These are phyloP conservation scores for Phlebiopsis flavidoalba DNA, from an alignment of 768 basidiomycete genomes.

Conservation along the genomic window DNA sequence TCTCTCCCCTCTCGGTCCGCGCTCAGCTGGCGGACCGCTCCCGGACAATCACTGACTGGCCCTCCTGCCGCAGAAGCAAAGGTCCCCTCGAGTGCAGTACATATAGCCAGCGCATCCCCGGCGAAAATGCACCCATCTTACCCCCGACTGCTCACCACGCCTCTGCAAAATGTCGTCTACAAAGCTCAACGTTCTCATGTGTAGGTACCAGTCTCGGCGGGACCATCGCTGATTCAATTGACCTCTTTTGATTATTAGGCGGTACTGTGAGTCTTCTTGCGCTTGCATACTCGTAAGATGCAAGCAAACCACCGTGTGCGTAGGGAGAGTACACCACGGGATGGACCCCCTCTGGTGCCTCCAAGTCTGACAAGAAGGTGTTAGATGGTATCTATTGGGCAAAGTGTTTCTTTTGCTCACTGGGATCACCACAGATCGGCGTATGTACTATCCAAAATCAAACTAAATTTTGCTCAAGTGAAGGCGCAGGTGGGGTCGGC, in stretches of 20 bases:
- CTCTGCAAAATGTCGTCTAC: constrained; percentile 34
- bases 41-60: background rate
- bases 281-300: background rate
- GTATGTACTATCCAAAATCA: constrained; percentile 33
- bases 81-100: background rate
- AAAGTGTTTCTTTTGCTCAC: constrained; percentile 4
- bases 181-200: constrained; percentile 76
- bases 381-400: constrained; percentile 13
- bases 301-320: background rate
- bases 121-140: constrained; percentile 4
- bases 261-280: constrained; percentile 33
- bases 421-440: constrained; percentile 49
- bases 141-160: constrained; percentile 9
- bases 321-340: constrained; percentile 93
- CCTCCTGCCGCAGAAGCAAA: constrained; percentile 7
- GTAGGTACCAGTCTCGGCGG: constrained; percentile 38
- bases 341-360: constrained; percentile 89
- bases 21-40: background rate
- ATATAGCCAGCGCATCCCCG: constrained; percentile 1
- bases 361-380: constrained; percentile 93
- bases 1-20: background rate
- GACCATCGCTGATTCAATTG: background rate
- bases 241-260: constrained; percentile 30
- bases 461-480: background rate
- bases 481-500: constrained; percentile 68